phyloP scores from a whole-genome alignment of 768 basidiomycete genomes.

The Kondoa subrosea region DNA sequence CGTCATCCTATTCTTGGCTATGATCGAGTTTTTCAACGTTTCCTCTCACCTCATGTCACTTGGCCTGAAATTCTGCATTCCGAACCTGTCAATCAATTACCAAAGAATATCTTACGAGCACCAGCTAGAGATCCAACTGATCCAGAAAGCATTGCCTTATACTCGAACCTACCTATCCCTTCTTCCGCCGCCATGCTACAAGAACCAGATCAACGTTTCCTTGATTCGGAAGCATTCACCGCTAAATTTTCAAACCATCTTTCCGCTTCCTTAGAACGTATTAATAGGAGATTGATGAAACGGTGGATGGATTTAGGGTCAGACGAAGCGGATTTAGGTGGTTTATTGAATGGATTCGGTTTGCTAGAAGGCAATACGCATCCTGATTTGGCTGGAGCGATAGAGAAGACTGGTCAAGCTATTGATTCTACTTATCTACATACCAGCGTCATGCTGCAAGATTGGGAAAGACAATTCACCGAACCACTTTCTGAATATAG shows the following conservation, averaged over 20 bases:
- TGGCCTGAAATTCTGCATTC: slow-evolving; percentile 92
- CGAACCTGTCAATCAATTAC: slow-evolving; percentile 71
- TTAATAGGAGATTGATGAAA: slow-evolving; percentile 77
- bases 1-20: slow-evolving; percentile 88
- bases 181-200: slow-evolving; percentile 63
- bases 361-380: slow-evolving; percentile 12
- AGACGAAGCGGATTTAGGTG: slow-evolving; percentile 28
- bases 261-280: slow-evolving; percentile 84
- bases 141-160: slow-evolving; percentile 43
- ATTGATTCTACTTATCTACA: slow-evolving; percentile 85
- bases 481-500: slow-evolving; percentile 91
- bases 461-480: slow-evolving; percentile 83
- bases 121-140: slow-evolving; percentile 90
- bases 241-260: slow-evolving; percentile 87
- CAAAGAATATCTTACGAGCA: slow-evolving; percentile 89
- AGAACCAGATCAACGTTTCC: slow-evolving; percentile 82
- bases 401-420: slow-evolving; percentile 95
- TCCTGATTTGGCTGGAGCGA: slow-evolving; percentile 36
- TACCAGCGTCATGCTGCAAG: slow-evolving; percentile 74
- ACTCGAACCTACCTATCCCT: slow-evolving; percentile 72
- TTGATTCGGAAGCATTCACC: slow-evolving; percentile 90
- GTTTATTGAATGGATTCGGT: slow-evolving; percentile 28
- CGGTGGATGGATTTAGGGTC: slow-evolving; percentile 65
- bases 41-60: slow-evolving; percentile 85
- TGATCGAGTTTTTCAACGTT: slow-evolving; percentile 89